phyloP scores from a whole-genome alignment of 1,284 basidiomycete genomes.

The Ceratobasidium sp. region DNA sequence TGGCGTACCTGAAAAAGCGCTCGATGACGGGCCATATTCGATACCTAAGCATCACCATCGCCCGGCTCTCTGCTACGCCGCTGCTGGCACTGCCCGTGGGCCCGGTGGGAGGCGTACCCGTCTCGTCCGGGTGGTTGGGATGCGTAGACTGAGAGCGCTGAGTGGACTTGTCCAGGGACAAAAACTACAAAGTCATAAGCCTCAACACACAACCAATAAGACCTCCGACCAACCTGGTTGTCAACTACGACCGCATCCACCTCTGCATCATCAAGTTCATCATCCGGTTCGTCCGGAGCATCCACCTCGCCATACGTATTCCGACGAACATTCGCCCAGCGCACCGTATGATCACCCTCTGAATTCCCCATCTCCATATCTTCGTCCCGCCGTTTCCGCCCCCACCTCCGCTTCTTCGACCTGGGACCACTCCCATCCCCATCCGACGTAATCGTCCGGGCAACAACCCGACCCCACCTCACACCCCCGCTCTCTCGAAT shows the following conservation, averaged over 20 bases:
- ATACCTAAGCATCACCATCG: constrained; percentile 41
- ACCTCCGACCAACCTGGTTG: constrained; percentile 18
- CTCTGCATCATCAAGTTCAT: constrained; percentile 54
- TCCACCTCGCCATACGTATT: not conserved
- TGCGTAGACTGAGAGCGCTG: constrained; percentile 38
- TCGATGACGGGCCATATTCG: constrained; percentile 41
- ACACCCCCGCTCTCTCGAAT: constrained; percentile 12
- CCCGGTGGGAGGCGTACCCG: constrained; percentile 33
- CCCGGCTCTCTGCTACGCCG: constrained; percentile 33
- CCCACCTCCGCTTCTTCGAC: constrained; percentile 7
- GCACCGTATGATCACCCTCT: constrained; percentile 1
- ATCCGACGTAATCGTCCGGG: constrained; percentile 31
- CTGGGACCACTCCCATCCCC: constrained; percentile 13
- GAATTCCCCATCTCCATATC: constrained; percentile 39
- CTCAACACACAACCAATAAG: not conserved
- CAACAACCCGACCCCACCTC: constrained; percentile 32
- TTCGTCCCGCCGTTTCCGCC: not conserved
- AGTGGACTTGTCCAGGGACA: constrained; percentile 36
- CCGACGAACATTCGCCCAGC: constrained; percentile 19
- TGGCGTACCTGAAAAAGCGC: constrained; percentile 46
- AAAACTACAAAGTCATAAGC: constrained; percentile 15
- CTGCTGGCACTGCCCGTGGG: constrained; percentile 39
- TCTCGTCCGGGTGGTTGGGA: constrained; percentile 23
- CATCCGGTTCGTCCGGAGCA: constrained; percentile 6
- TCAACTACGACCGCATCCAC: constrained; percentile 42